Base-by-base conservation (phyloP, 1,139 yeast genomes). In the Dujonia santamariae region DNA sequence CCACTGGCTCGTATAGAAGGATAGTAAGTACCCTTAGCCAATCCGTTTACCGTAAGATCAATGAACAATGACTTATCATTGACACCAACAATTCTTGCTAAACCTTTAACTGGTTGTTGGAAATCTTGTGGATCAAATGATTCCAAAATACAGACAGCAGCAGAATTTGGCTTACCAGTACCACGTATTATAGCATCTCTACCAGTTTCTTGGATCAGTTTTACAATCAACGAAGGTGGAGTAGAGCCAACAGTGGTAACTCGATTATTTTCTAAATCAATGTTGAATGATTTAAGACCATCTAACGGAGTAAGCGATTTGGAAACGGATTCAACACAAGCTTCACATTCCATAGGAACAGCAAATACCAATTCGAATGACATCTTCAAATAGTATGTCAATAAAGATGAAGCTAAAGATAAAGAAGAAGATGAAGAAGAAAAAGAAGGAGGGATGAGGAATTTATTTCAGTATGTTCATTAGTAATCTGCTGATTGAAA, bases 181-280 rank as follows among this genome's bases (percentile, higher is more conserved):
- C 98, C 98, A 42, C 97, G 70, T 23, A 90, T 82, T 43, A 90
- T 85, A 7, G 96, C 96, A 53, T 90, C 97, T 46, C 78, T 76
- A 2, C 97, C 97, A 3, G 80, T 79, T 2, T 53, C 50, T 54
- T 83, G 90, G 39, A 86, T 78, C 0, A 84, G 74, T 41, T 63
- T 63, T 20, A 85, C 80, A 14, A 87, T 70, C 21, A 58, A 61
- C 3, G 92, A 81, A 1, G 96, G 96, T 3, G 95, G 77, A 6
- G 72, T 63, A 1, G 73, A 54, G 2, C 95, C 94, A 17, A 62
- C 62, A 4, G 87, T 81, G 1, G 77, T 64, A 11, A 85, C 90
- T 21, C 75, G 60, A 50, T 85, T 78, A 13, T 66, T 56, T 5
- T 55, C 46, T 27, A 85, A 59, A 53, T 83, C 79, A 32, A 80